Evolutionary conservation across 2,329 filamentous ascomycete species (phyloP).

Genomic region (Paraphoma sp.): DNA sequence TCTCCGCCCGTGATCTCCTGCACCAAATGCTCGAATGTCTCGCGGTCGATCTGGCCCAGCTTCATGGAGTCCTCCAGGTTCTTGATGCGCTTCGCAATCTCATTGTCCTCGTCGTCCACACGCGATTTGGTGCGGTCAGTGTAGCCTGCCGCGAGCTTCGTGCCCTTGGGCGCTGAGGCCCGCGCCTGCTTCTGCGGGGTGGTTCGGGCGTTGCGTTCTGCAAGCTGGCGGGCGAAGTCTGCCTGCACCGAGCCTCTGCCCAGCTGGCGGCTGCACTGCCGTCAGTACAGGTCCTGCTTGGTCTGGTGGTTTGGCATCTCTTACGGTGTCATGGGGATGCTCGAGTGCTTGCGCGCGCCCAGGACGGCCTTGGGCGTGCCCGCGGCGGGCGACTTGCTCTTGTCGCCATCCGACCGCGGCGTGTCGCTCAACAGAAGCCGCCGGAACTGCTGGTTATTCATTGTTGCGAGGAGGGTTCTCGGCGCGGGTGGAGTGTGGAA

Average conservation of each 20-base stretch:
- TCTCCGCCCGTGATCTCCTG: constrained; percentile 84
- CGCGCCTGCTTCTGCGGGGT: constrained; percentile 74
- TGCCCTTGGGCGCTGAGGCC: constrained; percentile 81
- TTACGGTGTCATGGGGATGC: constrained; percentile 93
- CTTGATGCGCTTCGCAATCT: constrained; percentile 71
- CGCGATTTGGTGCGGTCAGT: constrained; percentile 78
- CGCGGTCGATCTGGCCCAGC: constrained; percentile 80
- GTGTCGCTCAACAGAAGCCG: constrained; percentile 70
- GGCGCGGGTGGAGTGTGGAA: neutral
- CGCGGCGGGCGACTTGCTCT: constrained; percentile 28
- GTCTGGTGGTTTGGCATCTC: constrained; percentile 38
- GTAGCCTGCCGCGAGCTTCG: constrained; percentile 80
- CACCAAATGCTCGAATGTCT: constrained; percentile 76
- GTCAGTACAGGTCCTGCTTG: constrained; percentile 2
- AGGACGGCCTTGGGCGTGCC: constrained; percentile 58
- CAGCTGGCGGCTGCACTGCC: constrained; percentile 67
- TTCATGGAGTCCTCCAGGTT: constrained; percentile 83
- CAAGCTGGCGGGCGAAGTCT: constrained; percentile 85
- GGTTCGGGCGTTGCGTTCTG: constrained; percentile 69
- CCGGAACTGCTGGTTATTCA: constrained; percentile 97
- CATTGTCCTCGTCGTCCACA: constrained; percentile 58
- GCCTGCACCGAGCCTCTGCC: constrained; percentile 57
- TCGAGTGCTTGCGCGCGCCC: constrained; percentile 78
- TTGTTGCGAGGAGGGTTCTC: constrained; percentile 47
- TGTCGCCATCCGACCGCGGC: constrained; percentile 47